These are phyloP conservation scores for Pythium oligandrum DNA, from an alignment of 352 stramenopile genomes.

Conservation along the genomic window DNA sequence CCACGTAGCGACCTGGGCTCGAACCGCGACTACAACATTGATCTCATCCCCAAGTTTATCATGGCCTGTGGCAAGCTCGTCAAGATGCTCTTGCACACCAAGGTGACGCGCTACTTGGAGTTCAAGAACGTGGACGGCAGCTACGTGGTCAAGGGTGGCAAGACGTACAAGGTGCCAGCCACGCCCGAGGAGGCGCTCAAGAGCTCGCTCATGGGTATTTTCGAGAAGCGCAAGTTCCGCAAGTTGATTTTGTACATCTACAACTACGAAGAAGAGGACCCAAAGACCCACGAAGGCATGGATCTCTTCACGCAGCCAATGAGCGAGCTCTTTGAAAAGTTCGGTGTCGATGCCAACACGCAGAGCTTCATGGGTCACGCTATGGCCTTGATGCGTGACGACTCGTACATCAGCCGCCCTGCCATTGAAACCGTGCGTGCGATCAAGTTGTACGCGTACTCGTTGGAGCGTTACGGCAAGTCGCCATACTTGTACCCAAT, in stretches of 20 bases:
- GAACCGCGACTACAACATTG: slow-evolving; percentile 99
- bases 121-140: slow-evolving; percentile 99
- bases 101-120: slow-evolving; percentile 98
- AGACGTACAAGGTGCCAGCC: slow-evolving; percentile 97
- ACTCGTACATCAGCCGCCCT: slow-evolving; percentile 80
- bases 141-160: slow-evolving; percentile 97
- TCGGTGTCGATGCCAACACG: slow-evolving; percentile 96
- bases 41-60: slow-evolving; percentile 99
- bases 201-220: slow-evolving; percentile 97
- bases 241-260: slow-evolving; percentile 98
- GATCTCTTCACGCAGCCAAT: slow-evolving; percentile 97
- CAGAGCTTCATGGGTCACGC: slow-evolving; percentile 99
- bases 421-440: slow-evolving; percentile 93
- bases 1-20: slow-evolving; percentile 84
- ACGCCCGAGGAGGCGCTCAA: slow-evolving; percentile 96
- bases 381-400: slow-evolving; percentile 97
- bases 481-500: slow-evolving; percentile 99
- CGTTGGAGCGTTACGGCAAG: slow-evolving; percentile 94
- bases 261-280: slow-evolving; percentile 93
- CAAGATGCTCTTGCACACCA: slow-evolving; percentile 97
- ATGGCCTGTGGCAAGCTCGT: slow-evolving; percentile 99
- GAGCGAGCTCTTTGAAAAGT: slow-evolving; percentile 97
- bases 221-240: slow-evolving; percentile 99
- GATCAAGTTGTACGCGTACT: slow-evolving; percentile 99
- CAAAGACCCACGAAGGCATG: slow-evolving; percentile 87